Percentiles rank a stretch among this genome's conserved stretches.
phyloP scores from a whole-genome alignment of 352 stramenopile genomes.

The Phytophthora agathidicida region DNA sequence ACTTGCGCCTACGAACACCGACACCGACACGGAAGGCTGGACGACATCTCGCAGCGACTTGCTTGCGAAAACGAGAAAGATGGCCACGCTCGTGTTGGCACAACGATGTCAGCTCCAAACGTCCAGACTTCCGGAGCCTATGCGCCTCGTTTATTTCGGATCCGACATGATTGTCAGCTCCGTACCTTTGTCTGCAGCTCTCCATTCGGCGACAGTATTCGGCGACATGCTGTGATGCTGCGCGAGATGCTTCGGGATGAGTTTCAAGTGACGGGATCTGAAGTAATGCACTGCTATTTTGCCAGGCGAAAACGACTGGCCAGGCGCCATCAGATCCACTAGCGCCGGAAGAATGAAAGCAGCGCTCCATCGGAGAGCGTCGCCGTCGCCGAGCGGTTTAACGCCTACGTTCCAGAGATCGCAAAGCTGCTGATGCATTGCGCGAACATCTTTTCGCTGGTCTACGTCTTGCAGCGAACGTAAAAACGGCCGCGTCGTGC shows the following conservation, averaged over 20 bases:
- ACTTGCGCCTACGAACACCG: too few species aligned
- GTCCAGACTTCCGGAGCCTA: not conserved
- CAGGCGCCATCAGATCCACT: not conserved
- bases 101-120: too few species aligned
- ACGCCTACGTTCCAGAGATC: slow-evolving; percentile 10
- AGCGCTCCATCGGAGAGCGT: not conserved
- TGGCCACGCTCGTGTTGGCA: too few species aligned
- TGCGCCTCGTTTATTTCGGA: too few species aligned
- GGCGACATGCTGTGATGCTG: not conserved
- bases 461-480: slow-evolving; percentile 16
- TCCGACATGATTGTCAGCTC: slow-evolving; percentile 2
- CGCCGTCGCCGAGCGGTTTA: not conserved
- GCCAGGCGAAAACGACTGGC: slow-evolving; percentile 12
- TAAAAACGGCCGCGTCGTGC: slow-evolving; percentile 5
- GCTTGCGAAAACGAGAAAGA: too few species aligned
- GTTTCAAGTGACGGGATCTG: slow-evolving; percentile 15
- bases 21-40: too few species aligned
- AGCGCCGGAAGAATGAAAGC: too few species aligned
- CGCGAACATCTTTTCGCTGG: slow-evolving; percentile 16
- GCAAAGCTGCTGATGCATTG: slow-evolving; percentile 4
- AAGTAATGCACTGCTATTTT: slow-evolving; percentile 12
- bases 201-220: slow-evolving; percentile 11
- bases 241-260: slow-evolving; percentile 3
- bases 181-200: slow-evolving; percentile 2
- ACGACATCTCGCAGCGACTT: too few species aligned